Percentiles rank a stretch among this genome's conserved stretches.
Evolutionary conservation across 139 green algal genomes (phyloP).

Genomic region (Volvox africanus): DNA sequence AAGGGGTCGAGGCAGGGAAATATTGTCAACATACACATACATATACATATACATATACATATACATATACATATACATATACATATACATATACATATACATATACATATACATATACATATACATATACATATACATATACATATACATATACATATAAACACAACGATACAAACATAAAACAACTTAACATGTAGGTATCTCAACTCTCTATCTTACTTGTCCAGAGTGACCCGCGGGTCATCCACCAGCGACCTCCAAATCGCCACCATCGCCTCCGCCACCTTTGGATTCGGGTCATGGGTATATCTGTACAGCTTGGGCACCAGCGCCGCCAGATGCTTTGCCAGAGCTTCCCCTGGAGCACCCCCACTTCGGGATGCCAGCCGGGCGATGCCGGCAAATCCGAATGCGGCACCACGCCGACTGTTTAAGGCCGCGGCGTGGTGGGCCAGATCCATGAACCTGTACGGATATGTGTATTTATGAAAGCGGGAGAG

Average conservation of each 20-base stretch:
- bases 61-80: not conserved
- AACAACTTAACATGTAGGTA: too few species aligned
- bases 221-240: slow-evolving; percentile 68
- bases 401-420: slow-evolving; percentile 91
- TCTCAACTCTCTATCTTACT: slow-evolving; percentile 20
- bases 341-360: slow-evolving; percentile 63
- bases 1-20: too few species aligned
- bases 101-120: not conserved
- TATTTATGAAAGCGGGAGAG: too few species aligned
- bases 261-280: slow-evolving; percentile 86
- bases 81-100: slow-evolving; percentile 1
- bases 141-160: too few species aligned
- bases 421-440: slow-evolving; percentile 75
- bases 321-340: slow-evolving; percentile 84
- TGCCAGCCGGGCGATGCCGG: slow-evolving; percentile 85
- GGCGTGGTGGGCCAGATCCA: slow-evolving; percentile 87
- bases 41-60: not conserved
- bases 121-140: too few species aligned
- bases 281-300: slow-evolving; percentile 87
- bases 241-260: slow-evolving; percentile 86
- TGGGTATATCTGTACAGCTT: slow-evolving; percentile 90
- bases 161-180: too few species aligned
- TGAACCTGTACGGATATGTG: slow-evolving; percentile 71
- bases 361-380: slow-evolving; percentile 28
- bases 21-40: not conserved